phyloP scores from a whole-genome alignment of 2,329 filamentous ascomycete species.

The Hypoxylon sp. region DNA sequence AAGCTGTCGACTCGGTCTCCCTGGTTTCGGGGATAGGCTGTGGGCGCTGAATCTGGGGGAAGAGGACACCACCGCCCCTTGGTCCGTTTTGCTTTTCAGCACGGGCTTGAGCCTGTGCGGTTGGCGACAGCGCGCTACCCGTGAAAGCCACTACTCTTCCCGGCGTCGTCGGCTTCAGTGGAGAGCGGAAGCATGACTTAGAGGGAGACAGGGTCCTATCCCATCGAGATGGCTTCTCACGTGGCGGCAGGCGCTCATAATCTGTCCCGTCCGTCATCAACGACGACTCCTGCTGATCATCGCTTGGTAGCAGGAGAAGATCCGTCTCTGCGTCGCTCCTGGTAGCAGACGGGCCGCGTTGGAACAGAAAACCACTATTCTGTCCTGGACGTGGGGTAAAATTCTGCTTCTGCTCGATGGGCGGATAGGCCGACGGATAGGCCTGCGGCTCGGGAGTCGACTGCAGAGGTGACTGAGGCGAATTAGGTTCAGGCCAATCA shows the following conservation, averaged over 20 bases:
- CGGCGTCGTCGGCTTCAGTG: slow-evolving; percentile 64
- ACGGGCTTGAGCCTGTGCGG: slow-evolving; percentile 50
- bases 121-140: slow-evolving; percentile 57
- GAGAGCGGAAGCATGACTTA: slow-evolving; percentile 66
- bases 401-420: slow-evolving; percentile 57
- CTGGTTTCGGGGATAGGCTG: slow-evolving; percentile 40
- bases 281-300: slow-evolving; percentile 42
- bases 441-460: slow-evolving; percentile 46
- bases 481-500: slow-evolving; percentile 21
- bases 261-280: slow-evolving; percentile 51
- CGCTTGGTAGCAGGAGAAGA: slow-evolving; percentile 29
- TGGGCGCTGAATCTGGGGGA: slow-evolving; percentile 30
- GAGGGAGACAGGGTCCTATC: slow-evolving; percentile 61
- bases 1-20: slow-evolving; percentile 46
- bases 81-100: slow-evolving; percentile 32
- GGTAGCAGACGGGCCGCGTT: slow-evolving; percentile 42
- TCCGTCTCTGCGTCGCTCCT: slow-evolving; percentile 19
- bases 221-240: slow-evolving; percentile 58
- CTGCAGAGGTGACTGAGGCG: slow-evolving; percentile 27
- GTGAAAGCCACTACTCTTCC: slow-evolving; percentile 67
- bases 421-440: slow-evolving; percentile 46
- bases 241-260: slow-evolving; percentile 50
- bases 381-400: slow-evolving; percentile 56
- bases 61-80: slow-evolving; percentile 7
- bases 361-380: slow-evolving; percentile 50